Evolutionary conservation across 2,329 filamentous ascomycete genomes (phyloP).

Genomic region (Aspergillus felis): DNA sequence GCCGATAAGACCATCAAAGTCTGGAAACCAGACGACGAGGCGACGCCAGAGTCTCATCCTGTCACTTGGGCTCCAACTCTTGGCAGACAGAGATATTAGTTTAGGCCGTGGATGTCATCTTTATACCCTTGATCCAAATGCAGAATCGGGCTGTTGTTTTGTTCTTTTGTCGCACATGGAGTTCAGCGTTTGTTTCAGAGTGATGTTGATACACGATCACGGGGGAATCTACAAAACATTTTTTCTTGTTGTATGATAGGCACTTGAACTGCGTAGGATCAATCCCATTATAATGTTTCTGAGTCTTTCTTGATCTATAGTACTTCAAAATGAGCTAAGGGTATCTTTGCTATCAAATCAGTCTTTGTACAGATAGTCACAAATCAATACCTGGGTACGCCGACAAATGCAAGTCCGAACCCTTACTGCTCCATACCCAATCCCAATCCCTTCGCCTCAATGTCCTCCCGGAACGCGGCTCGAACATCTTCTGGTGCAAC

Average conservation of each 20-base stretch:
- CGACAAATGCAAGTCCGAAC: neutral
- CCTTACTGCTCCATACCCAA: slow-evolving; percentile 44
- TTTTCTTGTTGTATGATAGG: slow-evolving; percentile 11
- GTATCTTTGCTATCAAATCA: slow-evolving; percentile 5
- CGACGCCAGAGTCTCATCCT: slow-evolving; percentile 86
- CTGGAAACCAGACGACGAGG: slow-evolving; percentile 90
- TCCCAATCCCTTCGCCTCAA: slow-evolving; percentile 76
- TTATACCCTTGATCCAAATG: slow-evolving; percentile 20
- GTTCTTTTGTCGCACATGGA: slow-evolving; percentile 20
- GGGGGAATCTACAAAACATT: slow-evolving; percentile 8
- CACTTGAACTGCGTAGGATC: neutral
- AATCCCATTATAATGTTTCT: neutral
- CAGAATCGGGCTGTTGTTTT: slow-evolving; percentile 6
- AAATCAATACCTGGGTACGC: neutral
- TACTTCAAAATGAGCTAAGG: neutral
- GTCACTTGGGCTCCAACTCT: slow-evolving; percentile 86
- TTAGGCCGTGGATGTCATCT: neutral
- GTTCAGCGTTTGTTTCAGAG: slow-evolving; percentile 24
- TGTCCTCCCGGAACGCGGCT: slow-evolving; percentile 82
- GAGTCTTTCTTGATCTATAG: neutral
- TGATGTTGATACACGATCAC: slow-evolving; percentile 5
- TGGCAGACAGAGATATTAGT: slow-evolving; percentile 69
- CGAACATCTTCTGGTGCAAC: slow-evolving; percentile 89
- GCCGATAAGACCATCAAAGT: slow-evolving; percentile 98
- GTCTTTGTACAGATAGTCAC: neutral